Base-by-base conservation (phyloP, 441 rosid species). In the Pelargonium cotyledonis region DNA sequence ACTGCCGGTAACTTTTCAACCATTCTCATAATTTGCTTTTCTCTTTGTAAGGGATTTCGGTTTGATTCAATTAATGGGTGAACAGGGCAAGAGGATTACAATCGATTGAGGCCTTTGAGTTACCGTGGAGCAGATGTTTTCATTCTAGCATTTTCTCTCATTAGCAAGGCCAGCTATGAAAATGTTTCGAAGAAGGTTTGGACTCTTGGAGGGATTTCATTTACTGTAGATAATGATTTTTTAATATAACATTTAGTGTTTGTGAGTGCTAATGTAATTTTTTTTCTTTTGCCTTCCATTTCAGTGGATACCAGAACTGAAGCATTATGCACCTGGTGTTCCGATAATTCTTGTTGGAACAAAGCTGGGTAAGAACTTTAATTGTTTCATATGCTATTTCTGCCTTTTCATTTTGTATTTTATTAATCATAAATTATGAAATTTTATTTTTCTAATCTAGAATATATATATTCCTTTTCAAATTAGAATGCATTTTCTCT, bases 131-230 rank as follows among this genome's bases (percentile, higher is more conserved):
- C 91, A 6, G 96, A 89, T 84, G 93, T 89, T 26, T 89, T 89
- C 73, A 85, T 89, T 71, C 91, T 89, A 66, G 96, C 90, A 0
- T 89, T 90, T 78, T 90, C 96, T 62, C 86, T 90, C 55, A 88
- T 88, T 70, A 90, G 96, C 89, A 90, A 88, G 70, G 96, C 96
- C 53, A 90, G 96, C 78, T 90, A 88, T 67, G 96, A 90, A 77
- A 90, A 88, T 65, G 80, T 90, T 51, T 86, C 92, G 68, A 90
- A 90, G 80, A 90, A 47, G 55, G 55, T 47, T 21, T 21, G 0
- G 23, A 21, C 23, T 21, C 23, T 21, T 21, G 23, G 23, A 21
- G 23, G 23, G 23, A 21, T 21, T 21, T 21, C 23, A 21, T 21
- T 21, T 21, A 21, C 23, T 21, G 23, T 21, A 21, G 23, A 21